Percentiles rank a stretch among this genome's conserved stretches.
Conservation (phyloP, 2,329 filamentous ascomycete species). For the Ophiosphaerella narmari region DNA sequence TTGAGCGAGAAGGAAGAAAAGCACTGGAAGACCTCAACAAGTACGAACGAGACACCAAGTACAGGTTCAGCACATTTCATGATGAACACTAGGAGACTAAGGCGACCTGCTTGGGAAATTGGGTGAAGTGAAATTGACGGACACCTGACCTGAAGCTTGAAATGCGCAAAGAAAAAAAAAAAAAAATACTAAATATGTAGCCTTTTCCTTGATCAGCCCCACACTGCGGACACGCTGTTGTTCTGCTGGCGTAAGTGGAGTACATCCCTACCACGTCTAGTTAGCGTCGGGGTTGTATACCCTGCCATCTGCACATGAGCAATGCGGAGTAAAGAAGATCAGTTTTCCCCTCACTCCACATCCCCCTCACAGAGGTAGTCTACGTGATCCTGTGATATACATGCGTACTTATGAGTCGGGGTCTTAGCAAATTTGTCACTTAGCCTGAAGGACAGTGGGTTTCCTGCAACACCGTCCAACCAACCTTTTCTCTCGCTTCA, state of each 20-base stretch:
- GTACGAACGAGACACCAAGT: constrained; percentile 60
- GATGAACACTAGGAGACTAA: too few relatives aligned
- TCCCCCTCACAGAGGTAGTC: not conserved
- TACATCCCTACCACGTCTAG: not conserved
- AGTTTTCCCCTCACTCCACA: not conserved
- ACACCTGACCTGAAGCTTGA: too few relatives aligned
- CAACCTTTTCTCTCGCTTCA: too few relatives aligned
- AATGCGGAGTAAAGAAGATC: not conserved
- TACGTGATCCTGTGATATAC: too few relatives aligned
- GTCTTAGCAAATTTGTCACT: not conserved
- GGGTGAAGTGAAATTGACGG: too few relatives aligned
- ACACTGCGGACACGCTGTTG: not conserved
- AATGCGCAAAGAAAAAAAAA: too few relatives aligned
- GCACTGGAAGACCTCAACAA: constrained; percentile 57
- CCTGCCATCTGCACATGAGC: not conserved
- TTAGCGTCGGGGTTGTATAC: not conserved
- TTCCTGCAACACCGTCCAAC: too few relatives aligned
- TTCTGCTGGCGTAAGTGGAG: not conserved
- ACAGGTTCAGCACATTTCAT: constrained; percentile 50
- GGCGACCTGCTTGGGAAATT: too few relatives aligned
- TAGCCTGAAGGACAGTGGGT: too few relatives aligned
- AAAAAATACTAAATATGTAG: too few relatives aligned
- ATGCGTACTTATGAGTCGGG: not conserved
- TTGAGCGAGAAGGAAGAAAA: constrained; percentile 57
- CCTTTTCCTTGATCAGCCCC: too few relatives aligned